These are phyloP conservation scores for Azolla pinnata DNA, from an alignment of 75 land plant genomes.

Conservation along the genomic window DNA sequence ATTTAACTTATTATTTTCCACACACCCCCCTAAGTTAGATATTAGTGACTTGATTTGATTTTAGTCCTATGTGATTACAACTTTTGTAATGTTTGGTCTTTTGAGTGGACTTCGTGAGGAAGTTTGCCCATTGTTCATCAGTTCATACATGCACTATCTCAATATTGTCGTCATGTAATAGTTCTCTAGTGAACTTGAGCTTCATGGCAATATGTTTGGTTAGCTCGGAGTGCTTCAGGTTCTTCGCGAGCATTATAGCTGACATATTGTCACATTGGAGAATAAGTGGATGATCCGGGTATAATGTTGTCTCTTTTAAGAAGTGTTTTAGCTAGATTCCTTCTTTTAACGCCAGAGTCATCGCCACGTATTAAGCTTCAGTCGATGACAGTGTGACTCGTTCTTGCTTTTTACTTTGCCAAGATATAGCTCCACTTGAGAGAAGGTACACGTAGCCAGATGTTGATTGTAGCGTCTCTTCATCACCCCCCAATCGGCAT, in stretches of 20 bases:
- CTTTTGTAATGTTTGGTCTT: neutral
- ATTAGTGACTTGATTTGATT: no score
- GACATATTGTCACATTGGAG: slow-evolving; percentile 23
- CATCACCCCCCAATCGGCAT: slow-evolving; percentile 10
- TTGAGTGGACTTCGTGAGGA: neutral
- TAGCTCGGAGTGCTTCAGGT: slow-evolving; percentile 20
- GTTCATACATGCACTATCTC: slow-evolving; percentile 6
- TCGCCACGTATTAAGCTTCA: slow-evolving; percentile 1
- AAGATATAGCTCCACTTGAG: neutral
- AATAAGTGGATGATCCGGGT: neutral
- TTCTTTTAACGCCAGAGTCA: slow-evolving; percentile 12
- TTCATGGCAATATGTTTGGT: slow-evolving; percentile 23
- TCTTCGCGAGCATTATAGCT: slow-evolving; percentile 20
- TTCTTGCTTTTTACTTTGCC: slow-evolving; percentile 8
- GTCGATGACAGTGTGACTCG: slow-evolving; percentile 4
- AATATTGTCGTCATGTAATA: slow-evolving; percentile 3
- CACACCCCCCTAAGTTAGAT: slow-evolving; percentile 10
- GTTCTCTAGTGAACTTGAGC: slow-evolving; percentile 12
- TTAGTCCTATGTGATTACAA: neutral
- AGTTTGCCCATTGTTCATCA: slow-evolving; percentile 14
- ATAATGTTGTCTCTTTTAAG: slow-evolving; percentile 4
- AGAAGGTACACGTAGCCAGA: slow-evolving; percentile 3
- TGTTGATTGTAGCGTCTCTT: slow-evolving; percentile 3
- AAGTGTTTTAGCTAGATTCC: slow-evolving; percentile 11
- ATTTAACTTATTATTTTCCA: no score